Conservation (phyloP, 257 asterid species). For the Nicotiana sylvestris region DNA sequence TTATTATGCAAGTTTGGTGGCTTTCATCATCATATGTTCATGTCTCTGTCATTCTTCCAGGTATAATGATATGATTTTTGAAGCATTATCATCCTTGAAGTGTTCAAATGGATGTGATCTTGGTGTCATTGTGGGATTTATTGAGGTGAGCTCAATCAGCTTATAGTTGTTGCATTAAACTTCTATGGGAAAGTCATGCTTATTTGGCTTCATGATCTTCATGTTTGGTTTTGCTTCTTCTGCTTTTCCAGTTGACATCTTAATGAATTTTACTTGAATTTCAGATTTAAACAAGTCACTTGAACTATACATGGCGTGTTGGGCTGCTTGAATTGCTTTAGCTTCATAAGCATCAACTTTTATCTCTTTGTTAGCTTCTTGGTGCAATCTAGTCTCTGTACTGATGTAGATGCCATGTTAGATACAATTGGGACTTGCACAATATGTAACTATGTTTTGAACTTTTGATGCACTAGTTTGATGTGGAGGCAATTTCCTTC, state of each 20-base stretch:
- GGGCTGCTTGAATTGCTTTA: neutral
- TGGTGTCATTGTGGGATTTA: conserved; percentile 37
- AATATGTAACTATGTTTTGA: too few relatives aligned
- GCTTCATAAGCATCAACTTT: neutral
- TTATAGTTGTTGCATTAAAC: neutral
- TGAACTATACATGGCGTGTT: neutral
- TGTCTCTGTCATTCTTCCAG: conserved; percentile 30
- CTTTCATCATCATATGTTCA: conserved; percentile 11
- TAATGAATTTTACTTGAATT: neutral
- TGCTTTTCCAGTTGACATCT: conserved; percentile 2
- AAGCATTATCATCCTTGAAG: conserved; percentile 47
- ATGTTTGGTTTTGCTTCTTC: neutral
- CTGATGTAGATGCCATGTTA: too few relatives aligned
- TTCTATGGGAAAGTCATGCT: neutral
- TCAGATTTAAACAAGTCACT: neutral
- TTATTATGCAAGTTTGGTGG: neutral
- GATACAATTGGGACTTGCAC: too few relatives aligned
- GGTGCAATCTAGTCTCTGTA: too few relatives aligned
- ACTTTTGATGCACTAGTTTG: too few relatives aligned
- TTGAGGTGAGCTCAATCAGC: conserved; percentile 43
- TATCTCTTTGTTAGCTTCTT: too few relatives aligned
- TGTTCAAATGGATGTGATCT: conserved; percentile 43
- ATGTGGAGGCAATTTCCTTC: neutral
- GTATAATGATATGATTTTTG: conserved; percentile 41
- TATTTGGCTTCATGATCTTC: conserved; percentile 1